A percentile compares a stretch with the other conserved stretches of the same genome.
Evolutionary conservation across 1,139 yeast genomes (phyloP).

Genomic region (Kodamaea arcana): DNA sequence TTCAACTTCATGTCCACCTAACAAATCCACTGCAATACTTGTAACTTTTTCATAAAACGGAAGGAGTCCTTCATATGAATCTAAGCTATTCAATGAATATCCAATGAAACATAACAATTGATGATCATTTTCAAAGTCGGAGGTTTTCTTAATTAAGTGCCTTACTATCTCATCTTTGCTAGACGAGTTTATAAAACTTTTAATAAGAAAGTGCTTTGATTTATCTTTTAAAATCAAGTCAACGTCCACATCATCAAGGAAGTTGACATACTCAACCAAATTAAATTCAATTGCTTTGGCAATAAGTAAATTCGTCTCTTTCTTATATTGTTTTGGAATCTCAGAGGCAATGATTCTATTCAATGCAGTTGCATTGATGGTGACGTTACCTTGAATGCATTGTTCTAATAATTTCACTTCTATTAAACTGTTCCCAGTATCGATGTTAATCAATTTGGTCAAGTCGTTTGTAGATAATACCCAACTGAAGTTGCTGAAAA

Average conservation of each 20-base stretch:
- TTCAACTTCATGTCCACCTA: slow-evolving; percentile 3
- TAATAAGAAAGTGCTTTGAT: slow-evolving; percentile 20
- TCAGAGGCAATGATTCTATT: slow-evolving; percentile 2
- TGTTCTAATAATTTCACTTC: slow-evolving; percentile 4
- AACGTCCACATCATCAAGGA: slow-evolving; percentile 12
- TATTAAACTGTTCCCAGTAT: slow-evolving; percentile 1
- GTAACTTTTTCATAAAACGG: slow-evolving; percentile 9
- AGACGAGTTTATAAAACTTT: slow-evolving; percentile 16
- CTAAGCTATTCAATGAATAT: slow-evolving; percentile 12
- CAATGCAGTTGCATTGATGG: slow-evolving; percentile 2
- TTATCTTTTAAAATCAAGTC: slow-evolving; percentile 13
- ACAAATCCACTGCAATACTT: slow-evolving; percentile 6
- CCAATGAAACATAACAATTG: slow-evolving; percentile 20
- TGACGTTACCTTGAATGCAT: slow-evolving; percentile 2
- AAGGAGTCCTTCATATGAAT: slow-evolving; percentile 3
- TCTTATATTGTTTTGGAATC: slow-evolving; percentile 3
- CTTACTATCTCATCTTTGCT: slow-evolving; percentile 10
- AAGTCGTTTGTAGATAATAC: slow-evolving; percentile 18
- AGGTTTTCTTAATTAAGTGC: slow-evolving; percentile 14
- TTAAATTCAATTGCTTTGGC: slow-evolving; percentile 13
- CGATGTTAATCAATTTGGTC: slow-evolving; percentile 4
- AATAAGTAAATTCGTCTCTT: slow-evolving; percentile 7
- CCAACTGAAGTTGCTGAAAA: slow-evolving; percentile 21
- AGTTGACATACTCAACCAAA: not conserved
- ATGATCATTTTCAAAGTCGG: slow-evolving; percentile 15